Conservation (phyloP, 2,329 filamentous ascomycete genomes). For the Balansia obtecta region DNA sequence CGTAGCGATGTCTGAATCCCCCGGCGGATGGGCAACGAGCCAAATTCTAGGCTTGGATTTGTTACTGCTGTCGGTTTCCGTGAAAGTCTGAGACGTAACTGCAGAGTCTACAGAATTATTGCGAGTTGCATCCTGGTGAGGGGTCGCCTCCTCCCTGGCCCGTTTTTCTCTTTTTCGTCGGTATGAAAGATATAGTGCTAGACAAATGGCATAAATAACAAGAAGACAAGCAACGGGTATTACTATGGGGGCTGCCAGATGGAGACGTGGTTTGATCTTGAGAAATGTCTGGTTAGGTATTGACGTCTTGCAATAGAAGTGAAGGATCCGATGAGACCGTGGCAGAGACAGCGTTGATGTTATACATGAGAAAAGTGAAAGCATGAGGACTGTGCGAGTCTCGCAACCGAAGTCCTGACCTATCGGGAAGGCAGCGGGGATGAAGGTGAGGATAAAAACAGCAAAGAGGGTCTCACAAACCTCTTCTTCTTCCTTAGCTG, state of each 20-base stretch:
- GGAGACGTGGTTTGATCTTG: slow-evolving; percentile 12
- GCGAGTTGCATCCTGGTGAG: slow-evolving; percentile 8
- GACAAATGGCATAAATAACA: slow-evolving; percentile 16
- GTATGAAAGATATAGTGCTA: slow-evolving; percentile 16
- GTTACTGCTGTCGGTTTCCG: slow-evolving; percentile 8
- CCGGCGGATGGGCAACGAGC: slow-evolving; percentile 3
- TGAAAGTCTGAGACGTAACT: slow-evolving; percentile 11
- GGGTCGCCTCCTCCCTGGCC: slow-evolving; percentile 8
- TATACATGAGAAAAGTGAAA: background rate
- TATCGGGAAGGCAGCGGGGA: no score
- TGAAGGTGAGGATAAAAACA: background rate
- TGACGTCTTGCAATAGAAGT: background rate
- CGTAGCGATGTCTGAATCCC: background rate
- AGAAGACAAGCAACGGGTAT: slow-evolving; percentile 19
- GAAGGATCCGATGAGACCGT: background rate
- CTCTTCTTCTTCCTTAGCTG: slow-evolving; percentile 13
- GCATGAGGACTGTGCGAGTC: no score
- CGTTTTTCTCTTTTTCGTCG: slow-evolving; percentile 14
- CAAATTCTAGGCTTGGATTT: slow-evolving; percentile 9
- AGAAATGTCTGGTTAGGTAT: slow-evolving; percentile 5
- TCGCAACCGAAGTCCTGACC: no score
- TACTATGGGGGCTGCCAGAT: slow-evolving; percentile 17
- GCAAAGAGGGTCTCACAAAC: background rate
- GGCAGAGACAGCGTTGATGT: background rate
- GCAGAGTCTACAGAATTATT: slow-evolving; percentile 14